Conservation (phyloP, 2,329 filamentous ascomycete species). For the Botrytis medusae region DNA sequence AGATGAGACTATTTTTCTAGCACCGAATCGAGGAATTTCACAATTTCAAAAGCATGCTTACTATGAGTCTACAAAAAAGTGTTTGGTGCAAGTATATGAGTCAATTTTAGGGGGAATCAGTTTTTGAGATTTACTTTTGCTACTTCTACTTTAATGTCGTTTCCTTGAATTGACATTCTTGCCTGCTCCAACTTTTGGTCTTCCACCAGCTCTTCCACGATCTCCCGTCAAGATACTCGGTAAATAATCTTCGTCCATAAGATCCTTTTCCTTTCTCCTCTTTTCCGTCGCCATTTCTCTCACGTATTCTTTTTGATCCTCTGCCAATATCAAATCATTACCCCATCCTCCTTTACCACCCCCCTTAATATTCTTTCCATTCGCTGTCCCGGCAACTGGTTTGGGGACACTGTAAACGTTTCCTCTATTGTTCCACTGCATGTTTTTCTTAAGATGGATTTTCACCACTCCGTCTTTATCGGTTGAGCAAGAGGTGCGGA, state of each 20-base stretch:
- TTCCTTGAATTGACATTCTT: conserved; percentile 81
- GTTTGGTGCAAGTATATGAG: not conserved
- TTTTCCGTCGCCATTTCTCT: conserved; percentile 62
- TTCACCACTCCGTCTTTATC: conserved; percentile 77
- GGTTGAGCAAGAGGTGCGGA: conserved; percentile 81
- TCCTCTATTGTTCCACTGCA: conserved; percentile 92
- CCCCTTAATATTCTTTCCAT: conserved; percentile 65
- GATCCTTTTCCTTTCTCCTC: conserved; percentile 69
- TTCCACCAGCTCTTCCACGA: conserved; percentile 62
- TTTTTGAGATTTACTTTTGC: conserved; percentile 24
- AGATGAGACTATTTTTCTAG: not conserved
- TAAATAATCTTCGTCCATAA: conserved; percentile 95
- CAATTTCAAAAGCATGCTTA: conserved; percentile 1
- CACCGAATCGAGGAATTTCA: not conserved
- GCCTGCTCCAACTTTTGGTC: conserved; percentile 80
- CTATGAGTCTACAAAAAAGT: not conserved
- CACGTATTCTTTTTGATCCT: conserved; percentile 93
- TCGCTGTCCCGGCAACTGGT: conserved; percentile 76
- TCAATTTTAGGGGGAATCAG: not conserved
- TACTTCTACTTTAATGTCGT: conserved; percentile 45
- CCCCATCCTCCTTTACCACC: conserved; percentile 91
- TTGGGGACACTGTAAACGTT: conserved; percentile 94
- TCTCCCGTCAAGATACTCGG: conserved; percentile 82
- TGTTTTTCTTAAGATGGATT: conserved; percentile 88
- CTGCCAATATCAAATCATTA: conserved; percentile 75